A percentile compares a stretch with the other conserved stretches of the same genome.
Evolutionary conservation across 129 eudicot genomes (phyloP).

Genomic region (Arctium minus): DNA sequence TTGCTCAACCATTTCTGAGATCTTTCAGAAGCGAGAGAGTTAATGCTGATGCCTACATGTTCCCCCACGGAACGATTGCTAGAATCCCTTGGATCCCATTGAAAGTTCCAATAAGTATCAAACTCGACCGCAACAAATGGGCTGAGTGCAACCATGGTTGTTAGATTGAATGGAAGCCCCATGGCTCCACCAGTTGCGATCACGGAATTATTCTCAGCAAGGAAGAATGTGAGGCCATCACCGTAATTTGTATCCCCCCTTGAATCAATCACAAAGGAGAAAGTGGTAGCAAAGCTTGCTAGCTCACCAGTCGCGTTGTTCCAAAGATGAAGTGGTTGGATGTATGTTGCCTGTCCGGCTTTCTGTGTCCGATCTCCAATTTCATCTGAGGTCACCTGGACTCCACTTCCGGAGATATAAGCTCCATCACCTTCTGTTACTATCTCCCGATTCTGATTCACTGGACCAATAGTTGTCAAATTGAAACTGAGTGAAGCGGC

Average conservation of each 20-base stretch:
- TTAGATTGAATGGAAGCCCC: not conserved
- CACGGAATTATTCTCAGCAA: not conserved
- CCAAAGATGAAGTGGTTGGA: slow-evolving; percentile 31
- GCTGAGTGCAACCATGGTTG: not conserved
- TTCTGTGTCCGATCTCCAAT: not conserved
- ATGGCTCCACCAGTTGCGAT: not conserved
- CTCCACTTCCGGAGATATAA: slow-evolving; percentile 15
- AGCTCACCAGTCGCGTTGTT: slow-evolving; percentile 18
- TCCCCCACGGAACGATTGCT: not conserved
- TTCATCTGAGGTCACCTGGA: slow-evolving; percentile 16
- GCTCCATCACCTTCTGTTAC: not conserved
- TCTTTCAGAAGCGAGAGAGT: slow-evolving; percentile 22
- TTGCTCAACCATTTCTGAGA: slow-evolving; percentile 18
- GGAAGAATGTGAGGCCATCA: slow-evolving; percentile 17
- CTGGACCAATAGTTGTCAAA: slow-evolving; percentile 1
- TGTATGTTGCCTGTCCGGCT: slow-evolving; percentile 22
- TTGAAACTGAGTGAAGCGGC: slow-evolving; percentile 19
- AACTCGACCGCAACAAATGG: slow-evolving; percentile 45
- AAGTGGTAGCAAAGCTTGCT: slow-evolving; percentile 32
- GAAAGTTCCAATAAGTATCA: slow-evolving; percentile 3
- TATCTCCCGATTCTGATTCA: not conserved
- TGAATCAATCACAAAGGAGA: slow-evolving; percentile 37
- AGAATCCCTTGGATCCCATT: not conserved
- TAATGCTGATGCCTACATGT: slow-evolving; percentile 35
- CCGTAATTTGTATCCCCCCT: not conserved